Conservation (phyloP, 768 basidiomycete genomes). For the Coprinopsis strossmayeri region DNA sequence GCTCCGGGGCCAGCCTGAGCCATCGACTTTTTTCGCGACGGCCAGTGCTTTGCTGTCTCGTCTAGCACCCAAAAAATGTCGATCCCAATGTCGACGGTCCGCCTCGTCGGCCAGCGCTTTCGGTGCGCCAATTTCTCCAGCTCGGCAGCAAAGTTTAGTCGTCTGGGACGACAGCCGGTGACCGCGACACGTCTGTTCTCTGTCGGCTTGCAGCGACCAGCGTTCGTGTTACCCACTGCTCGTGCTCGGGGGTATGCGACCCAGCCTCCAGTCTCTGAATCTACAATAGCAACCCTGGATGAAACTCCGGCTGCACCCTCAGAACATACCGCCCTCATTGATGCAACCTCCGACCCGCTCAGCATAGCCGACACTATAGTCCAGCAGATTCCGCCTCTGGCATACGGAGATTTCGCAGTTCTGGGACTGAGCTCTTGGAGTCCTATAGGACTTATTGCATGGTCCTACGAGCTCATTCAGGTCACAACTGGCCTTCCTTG, state of each 20-base stretch:
- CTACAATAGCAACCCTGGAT: not conserved
- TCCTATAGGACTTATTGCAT: slow-evolving; percentile 58
- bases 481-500: slow-evolving; percentile 69
- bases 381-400: slow-evolving; percentile 39
- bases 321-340: not conserved
- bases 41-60: not conserved
- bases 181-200: not conserved
- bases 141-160: no score
- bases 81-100: not conserved
- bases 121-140: no score
- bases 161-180: not conserved
- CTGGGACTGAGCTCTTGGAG: slow-evolving; percentile 59
- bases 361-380: slow-evolving; percentile 19
- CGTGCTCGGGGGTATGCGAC: not conserved
- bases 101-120: not conserved
- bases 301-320: not conserved
- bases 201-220: not conserved
- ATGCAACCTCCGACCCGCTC: slow-evolving; percentile 5
- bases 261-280: not conserved
- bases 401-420: slow-evolving; percentile 67
- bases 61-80: not conserved
- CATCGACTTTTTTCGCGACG: not conserved
- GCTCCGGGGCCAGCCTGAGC: not conserved
- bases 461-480: slow-evolving; percentile 62
- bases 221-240: not conserved